A percentile compares a stretch with the other conserved stretches of the same genome.
phyloP scores from a whole-genome alignment of 2,329 filamentous ascomycete genomes.

The Beauveria asiatica region DNA sequence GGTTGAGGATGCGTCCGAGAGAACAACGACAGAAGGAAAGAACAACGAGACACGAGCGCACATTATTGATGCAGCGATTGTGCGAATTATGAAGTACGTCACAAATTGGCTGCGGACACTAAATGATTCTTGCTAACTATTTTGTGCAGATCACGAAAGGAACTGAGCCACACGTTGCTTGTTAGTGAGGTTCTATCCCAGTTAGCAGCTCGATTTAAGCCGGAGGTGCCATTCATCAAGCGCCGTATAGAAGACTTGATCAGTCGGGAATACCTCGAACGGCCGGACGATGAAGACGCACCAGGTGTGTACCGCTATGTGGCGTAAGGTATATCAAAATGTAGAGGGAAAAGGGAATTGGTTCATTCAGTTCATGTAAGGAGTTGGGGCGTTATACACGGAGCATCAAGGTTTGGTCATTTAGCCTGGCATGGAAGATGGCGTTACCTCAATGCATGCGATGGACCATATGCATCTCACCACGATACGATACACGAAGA shows the following conservation, averaged over 20 bases:
- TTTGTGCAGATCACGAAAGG: constrained; percentile 59
- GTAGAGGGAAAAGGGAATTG: neutral
- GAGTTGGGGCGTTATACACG: constrained; percentile 1
- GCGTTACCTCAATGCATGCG: neutral
- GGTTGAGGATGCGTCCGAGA: constrained; percentile 65
- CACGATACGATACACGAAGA: too few species aligned
- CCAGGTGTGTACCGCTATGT: constrained; percentile 62
- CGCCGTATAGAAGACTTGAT: constrained; percentile 73
- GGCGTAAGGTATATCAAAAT: constrained; percentile 37
- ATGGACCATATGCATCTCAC: neutral
- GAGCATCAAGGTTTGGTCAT: neutral
- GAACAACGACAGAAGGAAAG: constrained; percentile 65
- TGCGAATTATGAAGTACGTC: constrained; percentile 81
- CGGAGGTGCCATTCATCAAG: constrained; percentile 71
- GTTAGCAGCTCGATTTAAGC: constrained; percentile 61
- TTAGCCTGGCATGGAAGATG: neutral
- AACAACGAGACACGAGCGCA: constrained; percentile 64
- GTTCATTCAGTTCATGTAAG: neutral
- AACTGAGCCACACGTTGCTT: constrained; percentile 59
- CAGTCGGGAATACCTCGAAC: constrained; percentile 67
- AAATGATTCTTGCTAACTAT: constrained; percentile 20
- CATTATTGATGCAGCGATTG: constrained; percentile 67
- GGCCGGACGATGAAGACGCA: constrained; percentile 55
- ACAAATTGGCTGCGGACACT: neutral
- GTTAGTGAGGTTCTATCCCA: constrained; percentile 65